Conservation (phyloP, 805 yeast genomes). For the Candida glaebosa region DNA sequence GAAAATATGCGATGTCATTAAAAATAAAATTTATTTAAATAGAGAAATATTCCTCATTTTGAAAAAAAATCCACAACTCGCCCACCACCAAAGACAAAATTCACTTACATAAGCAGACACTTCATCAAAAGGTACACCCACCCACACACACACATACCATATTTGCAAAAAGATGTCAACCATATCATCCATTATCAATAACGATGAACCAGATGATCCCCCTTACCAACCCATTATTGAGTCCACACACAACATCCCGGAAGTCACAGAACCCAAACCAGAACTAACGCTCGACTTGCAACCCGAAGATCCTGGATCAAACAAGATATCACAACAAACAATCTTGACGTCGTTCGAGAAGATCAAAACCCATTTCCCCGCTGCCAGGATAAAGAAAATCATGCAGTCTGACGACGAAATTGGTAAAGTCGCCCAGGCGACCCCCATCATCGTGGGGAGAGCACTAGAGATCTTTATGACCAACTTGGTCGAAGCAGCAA, state of each 20-base stretch:
- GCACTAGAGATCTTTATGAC: constrained; percentile 92
- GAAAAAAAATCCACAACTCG: constrained; percentile 4
- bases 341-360: constrained; percentile 38
- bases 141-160: too few relatives aligned
- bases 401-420: constrained; percentile 99
- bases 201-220: constrained; percentile 3
- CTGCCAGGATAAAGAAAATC: constrained; percentile 90
- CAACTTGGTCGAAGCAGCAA: constrained; percentile 79
- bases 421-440: constrained; percentile 97
- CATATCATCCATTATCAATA: constrained; percentile 3
- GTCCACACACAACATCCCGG: not conserved
- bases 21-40: constrained; percentile 6
- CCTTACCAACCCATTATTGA: not conserved
- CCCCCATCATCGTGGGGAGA: constrained; percentile 96
- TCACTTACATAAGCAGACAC: not conserved
- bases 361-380: constrained; percentile 81
- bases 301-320: not conserved
- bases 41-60: constrained; percentile 5
- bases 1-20: not conserved
- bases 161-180: constrained; percentile 4
- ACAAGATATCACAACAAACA: constrained; percentile 27
- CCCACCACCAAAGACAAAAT: not conserved
- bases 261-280: not conserved
- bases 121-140: too few relatives aligned
- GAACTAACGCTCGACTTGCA: not conserved